These are phyloP conservation scores for Asterionellopsis glacialis DNA, from an alignment of 108 stramenopile species.

Conservation along the genomic window DNA sequence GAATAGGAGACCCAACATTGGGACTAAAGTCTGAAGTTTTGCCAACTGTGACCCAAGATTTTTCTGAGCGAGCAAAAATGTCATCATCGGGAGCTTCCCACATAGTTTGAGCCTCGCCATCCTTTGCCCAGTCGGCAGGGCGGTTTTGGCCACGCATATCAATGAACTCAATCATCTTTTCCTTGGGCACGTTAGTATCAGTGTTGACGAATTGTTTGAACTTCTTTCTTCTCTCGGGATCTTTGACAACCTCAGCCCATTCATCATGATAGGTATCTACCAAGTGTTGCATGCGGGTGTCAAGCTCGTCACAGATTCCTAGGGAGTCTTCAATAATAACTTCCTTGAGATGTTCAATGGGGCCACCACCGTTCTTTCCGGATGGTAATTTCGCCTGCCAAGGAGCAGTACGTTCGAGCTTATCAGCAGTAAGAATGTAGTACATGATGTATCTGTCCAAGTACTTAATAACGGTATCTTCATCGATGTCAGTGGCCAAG, in stretches of 20 bases:
- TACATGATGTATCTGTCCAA: slow-evolving; percentile 92
- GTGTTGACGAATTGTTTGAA: slow-evolving; percentile 92
- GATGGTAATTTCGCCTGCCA: slow-evolving; percentile 84
- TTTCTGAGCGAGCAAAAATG: slow-evolving; percentile 78
- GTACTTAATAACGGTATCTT: slow-evolving; percentile 85
- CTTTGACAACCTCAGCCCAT: slow-evolving; percentile 89
- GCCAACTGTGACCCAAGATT: slow-evolving; percentile 83
- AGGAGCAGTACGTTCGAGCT: slow-evolving; percentile 82
- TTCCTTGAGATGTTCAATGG: slow-evolving; percentile 86
- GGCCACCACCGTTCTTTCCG: slow-evolving; percentile 82
- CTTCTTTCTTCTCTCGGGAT: slow-evolving; percentile 62
- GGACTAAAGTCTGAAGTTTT: slow-evolving; percentile 59
- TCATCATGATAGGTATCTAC: slow-evolving; percentile 94
- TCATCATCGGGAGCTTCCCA: slow-evolving; percentile 63
- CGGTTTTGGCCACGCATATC: slow-evolving; percentile 81
- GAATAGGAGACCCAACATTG: slow-evolving; percentile 79
- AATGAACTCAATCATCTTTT: slow-evolving; percentile 87
- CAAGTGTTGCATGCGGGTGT: slow-evolving; percentile 81
- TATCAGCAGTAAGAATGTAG: slow-evolving; percentile 90
- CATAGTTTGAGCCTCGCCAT: slow-evolving; percentile 74
- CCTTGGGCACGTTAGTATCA: slow-evolving; percentile 67
- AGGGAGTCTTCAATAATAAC: slow-evolving; percentile 92
- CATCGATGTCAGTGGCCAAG: slow-evolving; percentile 85
- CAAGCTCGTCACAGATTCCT: slow-evolving; percentile 87
- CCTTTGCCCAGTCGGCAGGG: slow-evolving; percentile 87